Base-by-base conservation (phyloP, 2,329 filamentous ascomycete genomes). In the Stachybotrys elegans region DNA sequence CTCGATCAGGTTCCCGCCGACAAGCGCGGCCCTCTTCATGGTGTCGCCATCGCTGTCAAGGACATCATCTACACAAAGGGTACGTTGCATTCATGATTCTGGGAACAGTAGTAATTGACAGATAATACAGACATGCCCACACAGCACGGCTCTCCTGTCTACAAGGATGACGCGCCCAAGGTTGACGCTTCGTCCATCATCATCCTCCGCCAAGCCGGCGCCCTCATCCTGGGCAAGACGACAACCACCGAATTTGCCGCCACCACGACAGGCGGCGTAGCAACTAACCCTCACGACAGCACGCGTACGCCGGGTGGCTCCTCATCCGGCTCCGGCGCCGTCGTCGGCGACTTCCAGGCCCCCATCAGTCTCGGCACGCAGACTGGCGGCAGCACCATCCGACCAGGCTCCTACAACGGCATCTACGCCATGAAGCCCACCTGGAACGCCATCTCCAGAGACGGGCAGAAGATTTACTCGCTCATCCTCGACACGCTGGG, bases 251-350 rank as follows among this genome's bases (percentile, higher is more conserved):
- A 85, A 53, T 84, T 86, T 51, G 79, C 81, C 0, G 73, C 76
- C 3, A 78, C 72, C 0, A 70, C 68, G 1, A 59, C 67, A 13
- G 80, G 80, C 0, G 68, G 74, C 1, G 68, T 68, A 40, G 81
- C 79, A 1, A 56, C 61, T 3, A 87, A 87, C 55, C 79, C 83
- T 0, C 87, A 88, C 50, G 81, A 87, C 57, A 58, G 66, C 2
- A 71, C 70, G 0, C 73, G 84, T 4, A 86, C 83, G 0, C 83
- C 83, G 0, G 83, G 83, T 1, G 83, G 83, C 35, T 86, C 82
- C 0, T 85, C 81, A 0, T 79, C 81, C 0, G 83, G 84, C 0
- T 85, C 82, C 0, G 83, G 71, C 0, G 81, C 83, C 0, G 81
- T 79, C 1, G 81, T 87, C 0, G 82, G 68, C 6, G 83, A 86